Conservation (phyloP, 805 yeast species). For the Phaffomyces antillensis region DNA sequence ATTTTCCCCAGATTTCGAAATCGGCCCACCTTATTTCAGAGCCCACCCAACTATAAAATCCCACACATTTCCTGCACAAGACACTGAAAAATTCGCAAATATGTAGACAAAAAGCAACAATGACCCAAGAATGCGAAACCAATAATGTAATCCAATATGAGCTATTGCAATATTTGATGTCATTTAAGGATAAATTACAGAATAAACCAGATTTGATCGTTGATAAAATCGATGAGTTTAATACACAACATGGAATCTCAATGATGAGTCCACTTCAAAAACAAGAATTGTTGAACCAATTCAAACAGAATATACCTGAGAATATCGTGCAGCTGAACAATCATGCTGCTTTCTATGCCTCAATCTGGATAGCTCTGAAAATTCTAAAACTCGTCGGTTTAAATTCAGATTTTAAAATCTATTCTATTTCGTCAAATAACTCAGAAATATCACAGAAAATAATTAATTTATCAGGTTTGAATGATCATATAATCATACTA, state of each 20-base stretch:
- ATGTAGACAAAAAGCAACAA: background rate
- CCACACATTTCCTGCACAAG: background rate
- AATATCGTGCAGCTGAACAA: conserved; percentile 19
- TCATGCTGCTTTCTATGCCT: conserved; percentile 12
- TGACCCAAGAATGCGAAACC: background rate
- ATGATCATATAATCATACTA: conserved; percentile 10
- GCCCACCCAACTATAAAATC: background rate
- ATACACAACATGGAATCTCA: background rate
- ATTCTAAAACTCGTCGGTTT: conserved; percentile 5
- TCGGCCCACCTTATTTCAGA: background rate
- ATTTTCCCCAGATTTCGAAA: background rate
- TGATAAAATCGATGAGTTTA: conserved; percentile 11
- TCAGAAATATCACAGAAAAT: conserved; percentile 9
- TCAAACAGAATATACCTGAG: conserved; percentile 10
- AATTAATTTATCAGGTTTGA: conserved; percentile 16
- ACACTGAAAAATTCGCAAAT: background rate
- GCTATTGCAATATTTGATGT: conserved; percentile 5
- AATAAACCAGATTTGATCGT: conserved; percentile 13
- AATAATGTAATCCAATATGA: background rate
- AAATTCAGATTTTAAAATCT: conserved; percentile 8
- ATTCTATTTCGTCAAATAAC: conserved; percentile 14
- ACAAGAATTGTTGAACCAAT: background rate
- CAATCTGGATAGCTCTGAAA: conserved; percentile 13
- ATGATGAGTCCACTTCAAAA: conserved; percentile 9
- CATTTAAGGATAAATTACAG: conserved; percentile 5